phyloP scores from a whole-genome alignment of 2,329 filamentous ascomycete species.

The Hypoxylon sp. region DNA sequence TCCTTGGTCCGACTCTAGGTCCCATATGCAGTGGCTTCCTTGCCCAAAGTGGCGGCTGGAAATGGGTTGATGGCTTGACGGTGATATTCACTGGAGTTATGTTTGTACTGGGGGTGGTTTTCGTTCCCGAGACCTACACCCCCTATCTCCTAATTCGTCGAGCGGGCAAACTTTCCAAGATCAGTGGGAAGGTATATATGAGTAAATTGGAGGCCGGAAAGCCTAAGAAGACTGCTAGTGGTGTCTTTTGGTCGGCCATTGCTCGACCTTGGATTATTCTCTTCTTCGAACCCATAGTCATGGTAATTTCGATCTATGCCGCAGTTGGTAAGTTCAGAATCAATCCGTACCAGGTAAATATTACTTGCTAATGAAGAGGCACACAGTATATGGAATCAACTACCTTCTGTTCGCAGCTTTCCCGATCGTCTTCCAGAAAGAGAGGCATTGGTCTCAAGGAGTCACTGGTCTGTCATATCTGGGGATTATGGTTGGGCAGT shows the following conservation, averaged over 20 bases:
- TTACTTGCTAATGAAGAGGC: no score
- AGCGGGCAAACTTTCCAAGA: no score
- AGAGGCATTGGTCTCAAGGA: not conserved
- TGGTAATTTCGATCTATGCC: slow-evolving; percentile 2
- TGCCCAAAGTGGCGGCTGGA: slow-evolving; percentile 41
- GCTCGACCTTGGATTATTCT: not conserved
- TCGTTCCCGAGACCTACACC: slow-evolving; percentile 52
- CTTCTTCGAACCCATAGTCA: not conserved
- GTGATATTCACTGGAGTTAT: slow-evolving; percentile 42
- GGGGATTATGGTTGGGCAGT: slow-evolving; percentile 1
- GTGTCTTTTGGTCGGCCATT: no score
- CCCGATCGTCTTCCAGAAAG: not conserved
- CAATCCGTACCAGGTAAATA: no score
- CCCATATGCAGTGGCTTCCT: slow-evolving; percentile 40
- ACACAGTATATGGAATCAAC: not conserved
- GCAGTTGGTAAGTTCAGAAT: no score
- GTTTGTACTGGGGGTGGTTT: slow-evolving; percentile 39
- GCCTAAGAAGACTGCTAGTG: no score
- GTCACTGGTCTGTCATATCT: slow-evolving; percentile 5
- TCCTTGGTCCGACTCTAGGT: slow-evolving; percentile 46
- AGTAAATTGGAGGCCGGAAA: no score
- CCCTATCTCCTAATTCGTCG: slow-evolving; percentile 43
- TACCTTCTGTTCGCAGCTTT: slow-evolving; percentile 4
- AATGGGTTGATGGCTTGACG: slow-evolving; percentile 46
- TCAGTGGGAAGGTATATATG: no score